Percentiles rank a stretch among this genome's conserved stretches.
Evolutionary conservation across 495 filamentous ascomycete genomes (phyloP).

Genomic region (Penicillium paradoxum): DNA sequence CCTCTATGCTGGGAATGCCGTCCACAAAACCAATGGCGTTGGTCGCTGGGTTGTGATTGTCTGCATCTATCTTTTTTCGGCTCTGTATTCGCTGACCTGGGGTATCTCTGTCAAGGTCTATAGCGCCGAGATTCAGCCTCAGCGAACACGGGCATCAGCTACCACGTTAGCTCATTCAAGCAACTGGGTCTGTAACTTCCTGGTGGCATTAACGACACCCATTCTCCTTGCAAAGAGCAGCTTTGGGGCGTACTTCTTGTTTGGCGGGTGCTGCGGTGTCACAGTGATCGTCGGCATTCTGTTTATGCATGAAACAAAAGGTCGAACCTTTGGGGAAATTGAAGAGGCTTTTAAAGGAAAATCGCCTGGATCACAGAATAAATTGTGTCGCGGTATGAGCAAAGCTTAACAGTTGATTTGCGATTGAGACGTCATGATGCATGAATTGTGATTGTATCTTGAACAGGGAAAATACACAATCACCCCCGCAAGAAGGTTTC

Average conservation of each 20-base stretch:
- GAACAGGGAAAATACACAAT: not conserved
- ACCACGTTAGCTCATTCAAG: constrained; percentile 43
- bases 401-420: not conserved
- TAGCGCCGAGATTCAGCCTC: constrained; percentile 52
- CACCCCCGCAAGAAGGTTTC: too few species aligned
- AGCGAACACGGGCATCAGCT: constrained; percentile 48
- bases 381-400: not conserved
- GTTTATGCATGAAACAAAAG: constrained; percentile 60
- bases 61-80: constrained; percentile 43
- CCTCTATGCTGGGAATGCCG: constrained; percentile 46
- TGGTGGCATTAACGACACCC: constrained; percentile 62
- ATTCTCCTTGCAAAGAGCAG: constrained; percentile 53
- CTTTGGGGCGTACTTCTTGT: constrained; percentile 59
- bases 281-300: constrained; percentile 46
- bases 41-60: constrained; percentile 54
- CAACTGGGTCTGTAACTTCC: constrained; percentile 55
- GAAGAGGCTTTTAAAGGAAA: constrained; percentile 46
- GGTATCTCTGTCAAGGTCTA: constrained; percentile 51
- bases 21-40: constrained; percentile 40
- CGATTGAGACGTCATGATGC: not conserved
- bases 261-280: constrained; percentile 45
- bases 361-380: not conserved
- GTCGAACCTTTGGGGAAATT: constrained; percentile 52
- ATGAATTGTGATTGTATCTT: not conserved
- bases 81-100: constrained; percentile 47